Evolutionary conservation across 2,329 filamentous ascomycete species (phyloP).

Genomic region (Pestalotiopsis sp.): DNA sequence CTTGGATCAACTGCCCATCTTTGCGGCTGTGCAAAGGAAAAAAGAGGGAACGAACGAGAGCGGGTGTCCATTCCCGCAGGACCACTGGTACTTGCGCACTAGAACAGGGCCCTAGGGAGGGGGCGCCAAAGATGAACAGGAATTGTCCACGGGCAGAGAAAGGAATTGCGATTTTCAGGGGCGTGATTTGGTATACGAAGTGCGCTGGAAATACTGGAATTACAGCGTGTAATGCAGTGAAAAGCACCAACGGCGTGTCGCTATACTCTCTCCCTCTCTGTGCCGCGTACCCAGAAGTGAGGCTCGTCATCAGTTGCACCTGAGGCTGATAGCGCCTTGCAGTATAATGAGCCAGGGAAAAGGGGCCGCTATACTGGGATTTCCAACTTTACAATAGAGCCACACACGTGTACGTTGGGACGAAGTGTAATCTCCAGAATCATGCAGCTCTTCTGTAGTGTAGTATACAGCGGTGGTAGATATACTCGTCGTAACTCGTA

Average conservation of each 20-base stretch:
- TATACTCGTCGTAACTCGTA: background rate
- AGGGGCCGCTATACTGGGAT: background rate
- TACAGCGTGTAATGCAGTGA: background rate
- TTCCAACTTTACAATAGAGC: background rate
- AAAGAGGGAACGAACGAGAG: background rate
- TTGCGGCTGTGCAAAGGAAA: background rate
- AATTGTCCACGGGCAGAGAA: background rate
- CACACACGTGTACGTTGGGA: background rate
- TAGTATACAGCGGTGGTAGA: background rate
- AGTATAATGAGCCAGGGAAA: background rate
- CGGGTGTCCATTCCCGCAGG: background rate
- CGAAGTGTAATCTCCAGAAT: background rate
- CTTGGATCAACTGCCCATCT: background rate
- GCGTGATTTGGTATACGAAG: background rate
- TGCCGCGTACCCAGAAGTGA: background rate
- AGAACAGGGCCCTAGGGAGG: background rate
- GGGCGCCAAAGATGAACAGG: background rate
- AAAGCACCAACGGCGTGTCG: background rate
- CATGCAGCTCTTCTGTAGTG: background rate
- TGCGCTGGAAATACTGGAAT: background rate
- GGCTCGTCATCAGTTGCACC: background rate
- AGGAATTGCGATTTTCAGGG: slow-evolving; percentile 8
- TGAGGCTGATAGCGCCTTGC: background rate
- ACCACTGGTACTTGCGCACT: background rate
- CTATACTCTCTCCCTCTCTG: background rate